Conservation (phyloP, 345 rosid genomes). For the Nasturtium officinale region DNA sequence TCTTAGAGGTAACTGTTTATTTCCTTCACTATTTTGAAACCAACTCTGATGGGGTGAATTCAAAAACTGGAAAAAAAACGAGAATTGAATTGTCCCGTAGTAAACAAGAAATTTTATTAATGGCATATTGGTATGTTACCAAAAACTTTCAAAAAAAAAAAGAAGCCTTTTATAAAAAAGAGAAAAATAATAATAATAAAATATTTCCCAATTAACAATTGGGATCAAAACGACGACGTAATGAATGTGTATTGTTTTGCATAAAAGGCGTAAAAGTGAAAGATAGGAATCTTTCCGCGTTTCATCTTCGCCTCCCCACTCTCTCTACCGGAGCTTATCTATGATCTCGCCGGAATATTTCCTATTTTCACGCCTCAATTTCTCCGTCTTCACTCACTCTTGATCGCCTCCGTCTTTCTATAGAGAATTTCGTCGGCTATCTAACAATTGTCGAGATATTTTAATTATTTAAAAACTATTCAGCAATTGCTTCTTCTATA, state of each 20-base stretch:
- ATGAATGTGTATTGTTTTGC: background rate
- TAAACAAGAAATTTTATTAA: background rate
- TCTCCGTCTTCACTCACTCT: constrained; percentile 1
- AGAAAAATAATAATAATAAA: too few relatives aligned
- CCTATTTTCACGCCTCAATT: background rate
- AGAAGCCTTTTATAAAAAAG: too few relatives aligned
- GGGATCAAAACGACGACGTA: constrained; percentile 7
- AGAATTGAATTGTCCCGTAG: background rate
- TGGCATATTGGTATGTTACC: background rate
- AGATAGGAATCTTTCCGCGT: constrained; percentile 32
- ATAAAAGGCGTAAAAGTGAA: constrained; percentile 27
- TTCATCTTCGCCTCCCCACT: constrained; percentile 15
- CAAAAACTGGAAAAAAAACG: background rate
- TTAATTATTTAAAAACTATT: background rate
- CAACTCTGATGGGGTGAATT: background rate
- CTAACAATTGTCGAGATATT: background rate
- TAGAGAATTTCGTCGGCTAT: background rate
- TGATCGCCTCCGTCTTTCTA: constrained; percentile 4
- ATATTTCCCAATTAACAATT: background rate
- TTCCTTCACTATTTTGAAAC: background rate
- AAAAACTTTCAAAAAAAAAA: background rate
- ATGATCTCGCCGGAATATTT: constrained; percentile 33
- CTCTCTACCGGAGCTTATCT: constrained; percentile 13
- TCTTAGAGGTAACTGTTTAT: background rate
- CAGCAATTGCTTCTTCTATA: background rate